Evolutionary conservation across 2,329 filamentous ascomycete genomes (phyloP), one percentile per base, ranked within the genome.

Genomic region (Nothophoma quercina): DNA sequence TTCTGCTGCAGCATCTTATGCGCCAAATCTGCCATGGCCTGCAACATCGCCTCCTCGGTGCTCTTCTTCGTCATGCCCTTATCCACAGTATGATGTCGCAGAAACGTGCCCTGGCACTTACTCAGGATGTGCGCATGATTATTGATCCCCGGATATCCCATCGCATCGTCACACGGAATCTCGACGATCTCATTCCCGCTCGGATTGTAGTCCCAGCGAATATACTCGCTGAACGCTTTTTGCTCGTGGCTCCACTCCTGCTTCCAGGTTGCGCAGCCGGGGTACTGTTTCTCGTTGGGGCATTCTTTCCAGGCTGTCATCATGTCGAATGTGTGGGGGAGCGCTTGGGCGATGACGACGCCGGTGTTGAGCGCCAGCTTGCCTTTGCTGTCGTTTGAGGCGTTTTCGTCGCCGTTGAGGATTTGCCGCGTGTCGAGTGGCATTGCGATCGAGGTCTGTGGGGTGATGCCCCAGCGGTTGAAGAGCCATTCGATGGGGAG

Each of bases 401-500:
- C 49, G 30, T 57, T 51, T 22, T 45, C 34, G 34, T 59, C 47
- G 39, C 55, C 58, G 9, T 55, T 46, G 12, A 57, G 33, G 1
- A 48, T 28, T n/a, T 63, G 49, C 1, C 55, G 39, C 3, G 58
- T 54, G 35, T 80, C 78, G 33, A 70, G 56, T 2, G 78, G 72
- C 67, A 79, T 71, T 5, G 77, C 71, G 34, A 81, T 61, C 8
- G 76, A 71, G 0, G 76, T 79, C 2, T 73, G 60, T 0, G 64
- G 54, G 8, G 65, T 70, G 39, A 80, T 68, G 46, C 76, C 71
- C 79, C 79, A 81, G 32, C 76, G 71, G 59, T 78, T 79, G 60
- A 81, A 72, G 6, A 81, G 71, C 75, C 77, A 81, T 64, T 81
- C 79, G 13, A 80, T 51, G 2, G 79, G 78, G 1, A 81, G 60